Evolutionary conservation across 2,329 filamentous ascomycete species (phyloP).

Genomic region (Juglanconis oblonga): DNA sequence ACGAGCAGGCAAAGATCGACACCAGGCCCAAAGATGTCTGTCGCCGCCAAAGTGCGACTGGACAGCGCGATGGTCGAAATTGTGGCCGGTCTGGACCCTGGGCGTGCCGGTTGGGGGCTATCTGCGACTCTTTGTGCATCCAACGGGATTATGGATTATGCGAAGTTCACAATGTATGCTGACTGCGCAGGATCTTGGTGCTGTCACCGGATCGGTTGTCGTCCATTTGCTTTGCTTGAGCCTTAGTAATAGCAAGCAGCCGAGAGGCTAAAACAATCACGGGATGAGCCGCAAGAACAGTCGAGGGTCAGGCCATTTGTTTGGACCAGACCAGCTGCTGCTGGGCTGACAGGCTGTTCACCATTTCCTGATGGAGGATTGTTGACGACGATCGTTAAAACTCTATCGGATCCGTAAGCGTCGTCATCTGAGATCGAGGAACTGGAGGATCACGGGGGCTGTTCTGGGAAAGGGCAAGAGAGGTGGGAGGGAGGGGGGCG

Average conservation of each 20-base stretch:
- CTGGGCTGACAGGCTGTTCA: background rate
- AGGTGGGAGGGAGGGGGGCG: no score
- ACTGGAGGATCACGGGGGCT: background rate
- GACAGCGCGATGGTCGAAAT: no score
- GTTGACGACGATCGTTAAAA: conserved; percentile 1
- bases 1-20: no score
- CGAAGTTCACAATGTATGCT: no score
- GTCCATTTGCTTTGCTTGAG: background rate
- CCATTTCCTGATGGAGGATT: background rate
- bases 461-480: no score
- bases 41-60: no score
- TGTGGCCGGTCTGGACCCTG: no score
- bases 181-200: no score
- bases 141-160: no score
- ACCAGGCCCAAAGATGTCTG: no score
- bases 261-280: background rate
- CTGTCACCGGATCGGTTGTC: background rate
- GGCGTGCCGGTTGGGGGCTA: no score
- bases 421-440: background rate
- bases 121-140: no score
- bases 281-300: conserved; percentile 5
- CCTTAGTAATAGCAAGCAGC: background rate
- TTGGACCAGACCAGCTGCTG: background rate
- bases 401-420: background rate
- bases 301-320: conserved; percentile 16